Base-by-base conservation (phyloP, 352 stramenopile genomes). In the Phytopythium vexans region DNA sequence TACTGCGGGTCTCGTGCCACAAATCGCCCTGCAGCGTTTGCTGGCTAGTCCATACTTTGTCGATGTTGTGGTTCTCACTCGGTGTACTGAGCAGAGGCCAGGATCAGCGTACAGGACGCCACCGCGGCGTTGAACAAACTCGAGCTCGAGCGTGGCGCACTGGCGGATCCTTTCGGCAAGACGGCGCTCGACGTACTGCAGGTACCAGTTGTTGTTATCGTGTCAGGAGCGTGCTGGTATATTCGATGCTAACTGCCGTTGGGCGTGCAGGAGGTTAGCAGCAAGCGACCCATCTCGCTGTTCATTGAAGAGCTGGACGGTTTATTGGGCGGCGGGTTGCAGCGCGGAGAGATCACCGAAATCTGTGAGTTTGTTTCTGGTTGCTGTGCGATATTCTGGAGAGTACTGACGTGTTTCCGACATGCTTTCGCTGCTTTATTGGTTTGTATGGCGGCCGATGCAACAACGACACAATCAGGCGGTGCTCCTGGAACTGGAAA, bases 341-440 rank as follows among this genome's bases (percentile, higher is more conserved):
- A 77, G 11, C 69, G 72, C 12, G 74, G 84, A 12, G 84, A 94
- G 74, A 54, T 94, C 33, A 90, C 74, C 2, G 84, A 94, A 36
- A 83, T 94, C 35, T 91, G 83, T 90, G 50, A 5, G 72, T 41
- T 16, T 3, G 3, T 8, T 51, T 27, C 21, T 27, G 21, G 21
- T 27, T 27, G 21, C 21, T 27, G 21, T 2, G 21, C 12, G 15
- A 50, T 32, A 39, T 21, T 8, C 3, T n/a, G 12, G 32, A 46
- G 2, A 33, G 9, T 37, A 3, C 31, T 52, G 32, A 4, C 60
- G 32, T 39, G 38, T 2, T 16, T 44, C 15, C 46, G 9, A 49
- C 34, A 41, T 6, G 4, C 47, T 34, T 3, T 43, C 8, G 44
- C 45, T 4, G 14, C 35, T 51, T 21, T 41, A 12, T 38, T 48